These are phyloP conservation scores for Exophiala oligosperma DNA, from an alignment of 2,329 filamentous ascomycete genomes.

Conservation along the genomic window DNA sequence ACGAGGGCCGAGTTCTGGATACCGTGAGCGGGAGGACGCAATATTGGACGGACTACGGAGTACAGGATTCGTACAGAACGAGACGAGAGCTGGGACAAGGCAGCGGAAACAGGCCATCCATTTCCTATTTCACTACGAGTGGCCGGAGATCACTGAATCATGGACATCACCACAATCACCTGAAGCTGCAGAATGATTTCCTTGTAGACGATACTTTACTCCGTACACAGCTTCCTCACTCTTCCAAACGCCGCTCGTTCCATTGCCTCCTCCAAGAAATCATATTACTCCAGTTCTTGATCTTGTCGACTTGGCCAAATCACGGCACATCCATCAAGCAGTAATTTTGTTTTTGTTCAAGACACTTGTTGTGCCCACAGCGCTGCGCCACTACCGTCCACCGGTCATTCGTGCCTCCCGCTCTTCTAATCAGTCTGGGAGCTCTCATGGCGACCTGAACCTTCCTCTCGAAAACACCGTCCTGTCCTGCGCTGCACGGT, in stretches of 20 bases:
- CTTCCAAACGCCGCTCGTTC: background rate
- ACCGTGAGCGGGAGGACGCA: too few relatives aligned
- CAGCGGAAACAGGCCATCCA: too few relatives aligned
- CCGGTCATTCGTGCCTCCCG: background rate
- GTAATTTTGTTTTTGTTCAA: background rate
- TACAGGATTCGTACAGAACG: background rate
- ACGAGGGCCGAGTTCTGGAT: background rate
- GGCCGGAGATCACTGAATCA: background rate
- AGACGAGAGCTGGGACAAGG: background rate
- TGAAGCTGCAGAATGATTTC: background rate
- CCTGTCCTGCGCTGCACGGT: background rate
- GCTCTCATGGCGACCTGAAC: background rate
- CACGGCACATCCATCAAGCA: too few relatives aligned
- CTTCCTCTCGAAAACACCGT: background rate
- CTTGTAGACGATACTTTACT: too few relatives aligned
- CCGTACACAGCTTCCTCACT: background rate
- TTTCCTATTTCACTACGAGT: background rate
- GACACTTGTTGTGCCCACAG: background rate
- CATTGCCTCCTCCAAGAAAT: background rate
- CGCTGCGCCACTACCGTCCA: conserved; percentile 6
- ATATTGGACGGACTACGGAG: too few relatives aligned
- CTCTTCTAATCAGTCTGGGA: background rate
- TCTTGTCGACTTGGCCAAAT: too few relatives aligned
- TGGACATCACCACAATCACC: background rate
- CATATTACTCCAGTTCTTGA: too few relatives aligned